Base-by-base conservation (phyloP, 768 basidiomycete species). In the Sporobolomyces roseus region DNA sequence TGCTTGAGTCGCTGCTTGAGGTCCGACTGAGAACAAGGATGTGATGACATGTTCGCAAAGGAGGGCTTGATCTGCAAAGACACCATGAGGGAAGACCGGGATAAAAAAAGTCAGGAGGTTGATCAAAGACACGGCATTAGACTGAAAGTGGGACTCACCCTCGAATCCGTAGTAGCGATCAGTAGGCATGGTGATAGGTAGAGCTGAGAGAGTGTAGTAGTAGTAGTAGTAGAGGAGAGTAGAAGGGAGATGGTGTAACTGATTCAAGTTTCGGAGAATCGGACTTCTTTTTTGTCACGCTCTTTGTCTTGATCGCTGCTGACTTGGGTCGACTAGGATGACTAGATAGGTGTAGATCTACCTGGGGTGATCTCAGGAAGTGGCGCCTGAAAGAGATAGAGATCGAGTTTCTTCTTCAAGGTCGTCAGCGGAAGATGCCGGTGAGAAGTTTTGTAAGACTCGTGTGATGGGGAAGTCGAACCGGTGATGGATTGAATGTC, bases 201-300 rank as follows among this genome's bases (percentile, higher is more conserved):
- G 30, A 25, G 41, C 5, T 27, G 33, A 29, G 50, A 72, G 86
- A 79, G 43, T 8, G 6, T 27, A 45, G 56, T 41, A 58, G 56
- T 38, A 56, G 41, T 38, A 33, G 36, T 38, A 36, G 53, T 12
- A 14, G 6, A 7, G 45, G 23, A 46, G 45, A 23, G 45, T 46
- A 27, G 49, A 50, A 12, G 10, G 46, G 46, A 48, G 46, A 48
- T 48, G 46, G 46, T n/a, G n/a, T n/a, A n/a, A n/a, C n/a, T n/a
- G n/a, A n/a, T n/a, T n/a, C n/a, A n/a, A n/a, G n/a, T n/a, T n/a
- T n/a, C n/a, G n/a, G n/a, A n/a, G n/a, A n/a, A n/a, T n/a, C n/a
- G n/a, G n/a, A n/a, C n/a, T n/a, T n/a, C n/a, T n/a, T n/a, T n/a
- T n/a, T n/a, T n/a, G n/a, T n/a, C n/a, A n/a, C n/a, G n/a, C n/a